Evolutionary conservation across 2,329 filamentous ascomycete genomes (phyloP).

Genomic region (Phoma herbarum): DNA sequence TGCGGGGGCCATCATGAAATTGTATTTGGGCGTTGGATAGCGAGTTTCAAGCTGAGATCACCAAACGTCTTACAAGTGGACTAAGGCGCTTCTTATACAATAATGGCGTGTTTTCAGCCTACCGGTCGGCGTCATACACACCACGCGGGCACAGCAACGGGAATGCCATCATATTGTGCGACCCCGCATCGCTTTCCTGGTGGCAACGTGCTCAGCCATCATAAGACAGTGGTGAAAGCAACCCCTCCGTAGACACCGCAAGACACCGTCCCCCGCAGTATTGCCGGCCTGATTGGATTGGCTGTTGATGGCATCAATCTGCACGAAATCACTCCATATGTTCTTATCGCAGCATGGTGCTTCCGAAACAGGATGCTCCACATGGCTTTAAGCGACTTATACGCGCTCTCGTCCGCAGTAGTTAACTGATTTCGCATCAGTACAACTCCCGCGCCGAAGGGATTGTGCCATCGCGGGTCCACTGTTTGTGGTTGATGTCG

Average conservation of each 20-base stretch:
- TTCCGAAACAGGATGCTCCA: conserved; percentile 7
- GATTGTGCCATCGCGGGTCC: conserved; percentile 18
- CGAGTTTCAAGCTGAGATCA: conserved; percentile 5
- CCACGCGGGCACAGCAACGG: conserved; percentile 7
- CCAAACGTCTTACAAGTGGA: not conserved
- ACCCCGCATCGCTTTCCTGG: conserved; percentile 26
- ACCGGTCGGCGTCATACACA: conserved; percentile 11
- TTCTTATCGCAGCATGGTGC: conserved; percentile 24
- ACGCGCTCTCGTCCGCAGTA: conserved; percentile 19
- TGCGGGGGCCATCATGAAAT: conserved; percentile 53
- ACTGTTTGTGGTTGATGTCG: conserved; percentile 37
- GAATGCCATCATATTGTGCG: conserved; percentile 9
- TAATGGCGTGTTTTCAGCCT: conserved; percentile 2
- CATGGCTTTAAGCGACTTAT: conserved; percentile 14
- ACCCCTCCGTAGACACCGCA: conserved; percentile 21
- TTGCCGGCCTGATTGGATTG: conserved; percentile 33
- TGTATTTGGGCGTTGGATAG: not conserved
- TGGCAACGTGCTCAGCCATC: conserved; percentile 16
- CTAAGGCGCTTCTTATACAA: conserved; percentile 25
- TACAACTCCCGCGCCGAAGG: conserved; percentile 16
- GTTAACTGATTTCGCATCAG: conserved; percentile 14
- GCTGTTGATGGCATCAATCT: conserved; percentile 40
- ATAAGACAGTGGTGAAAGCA: conserved; percentile 12
- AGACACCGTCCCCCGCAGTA: conserved; percentile 16
- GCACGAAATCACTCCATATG: conserved; percentile 42